Conservation (phyloP, 2,329 filamentous ascomycete genomes). For the Monosporascus cannonballus region DNA sequence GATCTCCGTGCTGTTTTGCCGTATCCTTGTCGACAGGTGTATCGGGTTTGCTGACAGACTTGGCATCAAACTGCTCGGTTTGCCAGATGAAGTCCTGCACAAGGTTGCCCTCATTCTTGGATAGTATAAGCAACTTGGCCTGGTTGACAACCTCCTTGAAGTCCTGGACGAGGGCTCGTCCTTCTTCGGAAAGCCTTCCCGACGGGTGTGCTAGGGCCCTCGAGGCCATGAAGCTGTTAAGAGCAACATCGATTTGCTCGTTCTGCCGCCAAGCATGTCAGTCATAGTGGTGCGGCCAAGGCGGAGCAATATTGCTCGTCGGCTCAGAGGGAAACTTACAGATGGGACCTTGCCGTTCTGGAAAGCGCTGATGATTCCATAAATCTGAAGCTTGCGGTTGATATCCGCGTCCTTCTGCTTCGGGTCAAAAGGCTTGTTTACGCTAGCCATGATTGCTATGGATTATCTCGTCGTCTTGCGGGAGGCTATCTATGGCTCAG, state of each 20-base stretch:
- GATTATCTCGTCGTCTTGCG: conserved; percentile 5
- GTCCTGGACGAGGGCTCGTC: conserved; percentile 71
- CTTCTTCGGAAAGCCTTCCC: conserved; percentile 73
- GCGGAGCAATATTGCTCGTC: background rate
- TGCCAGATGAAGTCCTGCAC: conserved; percentile 98
- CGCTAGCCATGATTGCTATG: conserved; percentile 29
- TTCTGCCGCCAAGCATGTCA: conserved; percentile 48
- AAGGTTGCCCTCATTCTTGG: conserved; percentile 92
- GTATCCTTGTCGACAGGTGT: conserved; percentile 68
- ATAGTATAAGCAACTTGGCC: conserved; percentile 72
- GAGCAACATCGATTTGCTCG: conserved; percentile 88
- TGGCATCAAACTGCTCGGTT: conserved; percentile 67
- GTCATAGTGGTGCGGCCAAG: conserved; percentile 2
- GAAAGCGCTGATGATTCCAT: conserved; percentile 84
- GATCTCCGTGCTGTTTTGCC: conserved; percentile 75
- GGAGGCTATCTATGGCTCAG: background rate
- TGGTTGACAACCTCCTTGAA: conserved; percentile 74
- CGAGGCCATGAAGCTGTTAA: conserved; percentile 80
- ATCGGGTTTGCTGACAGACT: conserved; percentile 53
- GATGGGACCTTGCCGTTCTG: conserved; percentile 85
- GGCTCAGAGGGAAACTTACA: conserved; percentile 42
- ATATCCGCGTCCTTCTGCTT: conserved; percentile 80
- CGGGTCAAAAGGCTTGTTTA: conserved; percentile 69
- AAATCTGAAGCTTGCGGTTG: conserved; percentile 90
- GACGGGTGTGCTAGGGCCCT: conserved; percentile 65